These are phyloP conservation scores for Agroathelia rolfsii DNA, from an alignment of 1,284 basidiomycete genomes.

Conservation along the genomic window DNA sequence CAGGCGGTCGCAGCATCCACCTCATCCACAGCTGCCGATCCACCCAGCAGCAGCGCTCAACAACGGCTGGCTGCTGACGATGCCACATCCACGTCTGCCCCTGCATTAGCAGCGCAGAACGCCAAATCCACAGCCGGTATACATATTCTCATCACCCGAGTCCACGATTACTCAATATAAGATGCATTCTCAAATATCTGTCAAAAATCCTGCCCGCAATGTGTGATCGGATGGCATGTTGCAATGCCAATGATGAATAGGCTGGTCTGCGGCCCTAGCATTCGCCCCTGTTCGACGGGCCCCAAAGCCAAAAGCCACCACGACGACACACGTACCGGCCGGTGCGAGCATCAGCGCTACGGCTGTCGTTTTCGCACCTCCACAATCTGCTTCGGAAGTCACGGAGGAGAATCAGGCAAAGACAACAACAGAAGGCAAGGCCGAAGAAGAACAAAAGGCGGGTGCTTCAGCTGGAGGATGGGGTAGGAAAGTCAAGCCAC, in stretches of 20 bases:
- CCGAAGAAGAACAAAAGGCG: conserved; percentile 18
- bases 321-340: conserved; percentile 43
- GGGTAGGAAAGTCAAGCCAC: conserved; percentile 83
- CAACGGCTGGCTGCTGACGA: too few species aligned
- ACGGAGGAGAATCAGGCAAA: conserved; percentile 17
- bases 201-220: too few species aligned
- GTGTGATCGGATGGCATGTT: conserved; percentile 24
- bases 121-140: conserved; percentile 76
- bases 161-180: too few species aligned
- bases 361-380: conserved; percentile 64
- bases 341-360: too few species aligned
- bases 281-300: conserved; percentile 68
- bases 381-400: conserved; percentile 34
- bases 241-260: conserved; percentile 30
- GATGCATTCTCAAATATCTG: too few species aligned
- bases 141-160: too few species aligned
- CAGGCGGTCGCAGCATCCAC: too few species aligned
- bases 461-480: conserved; percentile 48
- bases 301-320: conserved; percentile 40
- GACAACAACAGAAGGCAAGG: too few species aligned
- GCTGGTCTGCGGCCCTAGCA: conserved; percentile 78
- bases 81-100: too few species aligned
- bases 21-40: too few species aligned
- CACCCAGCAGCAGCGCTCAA: too few species aligned
- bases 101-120: conserved; percentile 29